Conservation (phyloP, 1,139 yeast species). For the Blastobotrys ciferrii region DNA sequence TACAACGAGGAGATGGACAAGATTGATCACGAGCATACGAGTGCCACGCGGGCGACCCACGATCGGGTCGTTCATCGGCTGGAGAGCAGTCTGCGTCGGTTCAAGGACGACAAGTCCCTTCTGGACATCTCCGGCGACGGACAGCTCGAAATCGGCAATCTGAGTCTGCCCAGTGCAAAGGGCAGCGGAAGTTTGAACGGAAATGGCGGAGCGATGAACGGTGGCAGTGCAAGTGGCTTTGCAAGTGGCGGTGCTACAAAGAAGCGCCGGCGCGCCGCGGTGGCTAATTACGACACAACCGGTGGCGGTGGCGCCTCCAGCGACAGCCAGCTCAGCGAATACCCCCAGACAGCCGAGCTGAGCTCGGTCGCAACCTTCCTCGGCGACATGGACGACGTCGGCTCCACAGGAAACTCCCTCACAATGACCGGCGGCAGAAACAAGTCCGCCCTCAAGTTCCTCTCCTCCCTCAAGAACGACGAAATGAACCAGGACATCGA, state of each 20-base stretch:
- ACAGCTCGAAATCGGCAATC: conserved; percentile 26
- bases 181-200: conserved; percentile 1
- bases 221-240: neutral
- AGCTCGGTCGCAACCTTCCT: conserved; percentile 9
- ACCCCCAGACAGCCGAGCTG: conserved; percentile 9
- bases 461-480: conserved; percentile 17
- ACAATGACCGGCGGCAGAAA: conserved; percentile 12
- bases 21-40: conserved; percentile 75
- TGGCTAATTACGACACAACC: conserved; percentile 1
- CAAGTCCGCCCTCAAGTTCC: conserved; percentile 14
- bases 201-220: neutral
- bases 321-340: conserved; percentile 1
- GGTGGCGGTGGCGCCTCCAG: conserved; percentile 4
- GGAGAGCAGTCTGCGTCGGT: conserved; percentile 71
- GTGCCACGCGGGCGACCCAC: conserved; percentile 71
- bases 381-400: conserved; percentile 7
- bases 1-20: conserved; percentile 69
- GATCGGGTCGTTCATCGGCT: conserved; percentile 77
- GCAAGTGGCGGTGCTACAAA: neutral
- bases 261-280: conserved; percentile 3
- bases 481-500: conserved; percentile 15
- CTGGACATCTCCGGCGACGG: conserved; percentile 74
- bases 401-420: neutral
- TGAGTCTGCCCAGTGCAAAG: neutral
- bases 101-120: conserved; percentile 81